phyloP scores from a whole-genome alignment of 352 stramenopile species.

The Phytophthora fragariaefolia region DNA sequence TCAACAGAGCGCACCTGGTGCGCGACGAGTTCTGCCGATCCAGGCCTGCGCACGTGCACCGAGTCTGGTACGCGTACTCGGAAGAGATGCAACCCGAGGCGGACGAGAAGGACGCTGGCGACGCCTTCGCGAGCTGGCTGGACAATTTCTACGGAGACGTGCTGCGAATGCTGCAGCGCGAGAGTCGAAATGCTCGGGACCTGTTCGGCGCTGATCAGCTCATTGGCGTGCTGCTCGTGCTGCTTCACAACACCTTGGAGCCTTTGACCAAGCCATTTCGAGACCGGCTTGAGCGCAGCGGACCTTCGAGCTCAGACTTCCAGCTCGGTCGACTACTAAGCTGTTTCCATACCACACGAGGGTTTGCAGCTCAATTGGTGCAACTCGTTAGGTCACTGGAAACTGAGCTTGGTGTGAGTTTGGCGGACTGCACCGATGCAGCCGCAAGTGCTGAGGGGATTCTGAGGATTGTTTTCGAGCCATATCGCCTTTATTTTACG shows the following conservation, averaged over 20 bases:
- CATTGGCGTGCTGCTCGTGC: conserved; percentile 40
- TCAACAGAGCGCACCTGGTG: conserved; percentile 52
- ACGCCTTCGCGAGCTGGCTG: conserved; percentile 51
- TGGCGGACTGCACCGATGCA: conserved; percentile 12
- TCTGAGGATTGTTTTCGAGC: conserved; percentile 50
- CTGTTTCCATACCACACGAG: conserved; percentile 52
- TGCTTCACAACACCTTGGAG: conserved; percentile 62
- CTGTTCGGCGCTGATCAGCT: conserved; percentile 52
- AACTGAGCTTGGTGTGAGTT: conserved; percentile 20
- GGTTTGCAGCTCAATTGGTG: conserved; percentile 52
- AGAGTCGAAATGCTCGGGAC: conserved; percentile 47
- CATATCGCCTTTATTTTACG: conserved; percentile 62
- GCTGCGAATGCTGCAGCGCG: conserved; percentile 59
- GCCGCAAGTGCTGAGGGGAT: conserved; percentile 16
- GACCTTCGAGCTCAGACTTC: conserved; percentile 32
- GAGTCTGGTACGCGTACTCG: conserved; percentile 62
- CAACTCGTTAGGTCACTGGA: conserved; percentile 55
- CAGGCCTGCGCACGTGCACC: conserved; percentile 58
- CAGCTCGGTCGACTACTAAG: conserved; percentile 41
- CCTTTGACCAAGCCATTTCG: conserved; percentile 59
- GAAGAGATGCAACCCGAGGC: conserved; percentile 19
- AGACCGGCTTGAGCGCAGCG: conserved; percentile 47
- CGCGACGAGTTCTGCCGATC: conserved; percentile 53
- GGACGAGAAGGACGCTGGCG: conserved; percentile 13
- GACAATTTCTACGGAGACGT: conserved; percentile 66